Evolutionary conservation across 139 green algal genomes (phyloP), one percentile per base, ranked within the genome.

Genomic region (Micractinium sp.): DNA sequence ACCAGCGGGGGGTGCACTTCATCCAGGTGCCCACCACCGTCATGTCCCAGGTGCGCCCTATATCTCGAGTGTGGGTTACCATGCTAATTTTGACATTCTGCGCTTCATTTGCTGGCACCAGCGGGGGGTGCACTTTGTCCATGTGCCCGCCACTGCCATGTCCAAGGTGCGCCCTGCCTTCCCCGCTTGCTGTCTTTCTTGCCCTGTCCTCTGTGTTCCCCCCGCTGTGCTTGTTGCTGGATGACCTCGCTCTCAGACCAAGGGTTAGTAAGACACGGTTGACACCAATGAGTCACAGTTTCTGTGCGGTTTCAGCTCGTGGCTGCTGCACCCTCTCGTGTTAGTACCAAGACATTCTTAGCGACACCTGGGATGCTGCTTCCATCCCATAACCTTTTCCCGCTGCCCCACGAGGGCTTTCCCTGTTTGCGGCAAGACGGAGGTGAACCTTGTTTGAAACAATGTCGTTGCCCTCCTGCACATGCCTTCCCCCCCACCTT

Each of bases 11-110:
- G 16, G 98, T 99, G 71, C 90, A 99, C 93, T 99, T 99, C 90
- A 94, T 99, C 61, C 98, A 99, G 94, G 92, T 99, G 31, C 98
- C 98, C 47, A 99, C 98, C 19, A 99, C 98, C 0, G 95, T 99
- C 36, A 99, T 99, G 97, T 93, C 98, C 0, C 97, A 98, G 91
- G 98, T 99, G 14, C 13, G 12, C 71, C 31, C 31, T 31, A 75
- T 27, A 22, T 4, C 22, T 75, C 1, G 25, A 33, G 67, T 31
- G 25, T 3, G 4, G 67, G 31, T 35, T 75, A 31, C 12, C 67
- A 33, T n/a, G 67, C 20, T 31, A 33, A 56, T 5, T 16, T 5
- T 56, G 47, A 56, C 47, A 9, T 56, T 56, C 9, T 75, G 31
- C 67, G 12, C 67, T 75, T 7, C 7, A 1, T 31, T 35, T 75